Evolutionary conservation across 2,329 filamentous ascomycete genomes (phyloP).

Genomic region (Lithohypha guttulata): DNA sequence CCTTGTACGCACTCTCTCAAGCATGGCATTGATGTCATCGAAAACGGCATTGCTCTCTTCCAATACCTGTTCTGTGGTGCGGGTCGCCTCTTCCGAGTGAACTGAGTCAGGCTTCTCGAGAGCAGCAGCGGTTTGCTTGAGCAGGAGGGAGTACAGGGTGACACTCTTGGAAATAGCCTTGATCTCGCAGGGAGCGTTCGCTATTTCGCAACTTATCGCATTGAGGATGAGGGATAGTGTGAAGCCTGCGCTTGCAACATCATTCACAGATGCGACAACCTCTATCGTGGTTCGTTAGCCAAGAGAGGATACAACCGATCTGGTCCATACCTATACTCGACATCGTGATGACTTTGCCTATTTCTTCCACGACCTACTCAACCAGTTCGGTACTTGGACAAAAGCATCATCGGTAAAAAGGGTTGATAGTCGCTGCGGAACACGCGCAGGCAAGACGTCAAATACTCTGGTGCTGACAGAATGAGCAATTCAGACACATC

Average conservation of each 20-base stretch:
- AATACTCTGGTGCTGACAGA: too few species aligned
- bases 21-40: constrained; percentile 33
- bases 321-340: constrained; percentile 14
- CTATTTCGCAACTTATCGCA: constrained; percentile 32
- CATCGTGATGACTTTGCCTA: constrained; percentile 6
- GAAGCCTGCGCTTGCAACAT: constrained; percentile 27
- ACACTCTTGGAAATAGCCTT: constrained; percentile 33
- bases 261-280: constrained; percentile 22
- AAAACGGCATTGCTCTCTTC: constrained; percentile 31
- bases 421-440: too few species aligned
- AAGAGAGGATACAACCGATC: too few species aligned
- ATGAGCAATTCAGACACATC: too few species aligned
- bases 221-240: constrained; percentile 33
- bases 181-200: constrained; percentile 30
- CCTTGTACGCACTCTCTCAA: constrained; percentile 25
- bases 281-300: constrained; percentile 10
- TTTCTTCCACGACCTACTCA: neutral
- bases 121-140: constrained; percentile 30
- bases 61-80: constrained; percentile 30
- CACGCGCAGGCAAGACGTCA: too few species aligned
- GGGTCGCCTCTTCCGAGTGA: constrained; percentile 26
- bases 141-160: constrained; percentile 30
- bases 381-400: too few species aligned
- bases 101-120: constrained; percentile 26
- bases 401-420: too few species aligned